phyloP scores from a whole-genome alignment of 192 early-diverging fungal genomes.

The Backusella parvicylindrica region DNA sequence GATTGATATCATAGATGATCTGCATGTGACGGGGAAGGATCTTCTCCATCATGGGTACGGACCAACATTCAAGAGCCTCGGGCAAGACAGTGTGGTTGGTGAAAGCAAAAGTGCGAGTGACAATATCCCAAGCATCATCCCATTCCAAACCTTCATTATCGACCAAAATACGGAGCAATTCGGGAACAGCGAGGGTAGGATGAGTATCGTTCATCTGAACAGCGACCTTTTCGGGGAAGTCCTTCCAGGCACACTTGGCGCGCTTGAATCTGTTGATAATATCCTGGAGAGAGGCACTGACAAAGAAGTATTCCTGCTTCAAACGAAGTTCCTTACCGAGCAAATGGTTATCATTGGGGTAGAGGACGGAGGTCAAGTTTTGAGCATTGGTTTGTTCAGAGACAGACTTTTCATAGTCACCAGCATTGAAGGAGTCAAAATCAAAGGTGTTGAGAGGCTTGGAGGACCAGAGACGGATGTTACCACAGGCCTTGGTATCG shows the following conservation, averaged over 20 bases:
- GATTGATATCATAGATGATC: conserved; percentile 99
- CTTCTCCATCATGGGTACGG: conserved; percentile 89
- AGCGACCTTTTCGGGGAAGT: conserved; percentile 90
- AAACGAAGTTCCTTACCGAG: conserved; percentile 94
- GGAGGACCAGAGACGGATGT: conserved; percentile 95
- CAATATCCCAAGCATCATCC: conserved; percentile 93
- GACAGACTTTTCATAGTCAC: conserved; percentile 90
- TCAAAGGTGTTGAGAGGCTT: conserved; percentile 90
- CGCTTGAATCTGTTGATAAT: conserved; percentile 94
- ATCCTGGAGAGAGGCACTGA: conserved; percentile 83
- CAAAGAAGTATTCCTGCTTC: conserved; percentile 98
- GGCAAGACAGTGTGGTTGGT: conserved; percentile 99
- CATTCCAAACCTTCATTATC: conserved; percentile 88
- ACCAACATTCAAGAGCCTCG: conserved; percentile 97
- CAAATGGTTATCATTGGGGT: conserved; percentile 98
- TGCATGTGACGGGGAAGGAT: conserved; percentile 95
- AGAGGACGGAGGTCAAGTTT: conserved; percentile 92
- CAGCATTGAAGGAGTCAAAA: conserved; percentile 80
- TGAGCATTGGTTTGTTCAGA: conserved; percentile 89
- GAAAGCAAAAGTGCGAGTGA: conserved; percentile 91
- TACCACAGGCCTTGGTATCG: conserved; percentile 89
- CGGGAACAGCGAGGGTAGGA: conserved; percentile 90
- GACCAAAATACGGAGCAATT: conserved; percentile 89
- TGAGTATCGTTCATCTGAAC: conserved; percentile 99
- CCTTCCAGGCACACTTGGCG: conserved; percentile 71